Percentiles rank a stretch among this genome's conserved stretches.
These are phyloP conservation scores for Xylariaceae sp. DNA, from an alignment of 2,329 filamentous ascomycete species.

Conservation along the genomic window DNA sequence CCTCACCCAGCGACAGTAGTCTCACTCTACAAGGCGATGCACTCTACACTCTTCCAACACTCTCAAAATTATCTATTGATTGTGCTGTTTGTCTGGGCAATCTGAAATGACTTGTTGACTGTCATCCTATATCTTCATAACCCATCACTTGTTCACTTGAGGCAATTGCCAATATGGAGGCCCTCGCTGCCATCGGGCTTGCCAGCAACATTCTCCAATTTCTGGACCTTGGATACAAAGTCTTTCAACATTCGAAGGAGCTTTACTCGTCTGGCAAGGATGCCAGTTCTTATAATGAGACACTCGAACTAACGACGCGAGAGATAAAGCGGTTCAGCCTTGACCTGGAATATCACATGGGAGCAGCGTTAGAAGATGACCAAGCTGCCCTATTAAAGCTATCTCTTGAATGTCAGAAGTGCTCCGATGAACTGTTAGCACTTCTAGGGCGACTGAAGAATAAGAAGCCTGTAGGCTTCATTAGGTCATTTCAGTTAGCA, in stretches of 20 bases:
- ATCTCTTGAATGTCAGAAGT: slow-evolving; percentile 7
- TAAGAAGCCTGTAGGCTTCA: slow-evolving; percentile 1
- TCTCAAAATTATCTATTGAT: no score
- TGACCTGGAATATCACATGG: background rate
- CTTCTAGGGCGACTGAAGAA: slow-evolving; percentile 9
- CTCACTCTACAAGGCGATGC: no score
- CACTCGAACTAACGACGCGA: slow-evolving; percentile 3
- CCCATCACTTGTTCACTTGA: no score
- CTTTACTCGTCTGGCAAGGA: slow-evolving; percentile 5
- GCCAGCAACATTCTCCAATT: slow-evolving; percentile 15
- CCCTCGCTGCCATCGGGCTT: slow-evolving; percentile 12
- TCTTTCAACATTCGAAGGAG: slow-evolving; percentile 10
- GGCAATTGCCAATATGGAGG: no score
- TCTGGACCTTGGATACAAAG: slow-evolving; percentile 8
- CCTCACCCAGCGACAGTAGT: no score
- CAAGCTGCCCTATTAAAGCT: slow-evolving; percentile 8
- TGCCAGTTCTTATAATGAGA: slow-evolving; percentile 5
- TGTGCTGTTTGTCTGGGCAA: no score
- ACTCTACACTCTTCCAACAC: no score
- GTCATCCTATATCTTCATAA: no score
- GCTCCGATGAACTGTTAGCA: slow-evolving; percentile 8
- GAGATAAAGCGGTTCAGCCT: slow-evolving; percentile 12
- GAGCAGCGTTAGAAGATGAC: slow-evolving; percentile 1
- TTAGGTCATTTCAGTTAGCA: slow-evolving; percentile 2
- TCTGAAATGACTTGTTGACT: no score